Conservation (phyloP, 176 grass and related monocot genomes). For the Canna indica region DNA sequence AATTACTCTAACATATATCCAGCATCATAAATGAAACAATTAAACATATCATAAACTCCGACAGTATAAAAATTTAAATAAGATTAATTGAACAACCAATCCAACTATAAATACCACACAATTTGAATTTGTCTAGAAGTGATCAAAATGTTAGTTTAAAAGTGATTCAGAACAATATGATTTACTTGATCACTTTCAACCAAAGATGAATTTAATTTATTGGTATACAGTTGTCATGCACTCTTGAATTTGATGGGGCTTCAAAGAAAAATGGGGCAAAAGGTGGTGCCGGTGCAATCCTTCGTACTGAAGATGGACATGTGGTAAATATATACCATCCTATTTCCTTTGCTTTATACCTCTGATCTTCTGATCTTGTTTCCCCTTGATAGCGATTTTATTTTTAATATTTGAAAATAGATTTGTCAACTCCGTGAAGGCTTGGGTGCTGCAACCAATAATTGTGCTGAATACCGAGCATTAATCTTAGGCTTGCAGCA, state of each 20-base stretch:
- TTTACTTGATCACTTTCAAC: too few relatives aligned
- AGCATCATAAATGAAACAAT: too few relatives aligned
- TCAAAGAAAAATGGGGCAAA: not conserved
- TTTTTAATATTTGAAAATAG: constrained; percentile 24
- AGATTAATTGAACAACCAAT: too few relatives aligned
- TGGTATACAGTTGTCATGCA: not conserved
- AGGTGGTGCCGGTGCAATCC: constrained; percentile 3
- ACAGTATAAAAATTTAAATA: too few relatives aligned
- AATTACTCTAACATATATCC: too few relatives aligned
- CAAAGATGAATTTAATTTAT: not conserved
- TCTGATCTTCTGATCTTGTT: not conserved
- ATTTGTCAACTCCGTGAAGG: constrained; percentile 76
- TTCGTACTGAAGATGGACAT: constrained; percentile 1
- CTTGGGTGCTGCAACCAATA: constrained; percentile 49
- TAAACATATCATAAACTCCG: too few relatives aligned
- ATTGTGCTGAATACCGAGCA: constrained; percentile 71
- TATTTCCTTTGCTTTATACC: not conserved
- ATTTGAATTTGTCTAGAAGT: too few relatives aligned
- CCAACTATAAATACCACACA: too few relatives aligned
- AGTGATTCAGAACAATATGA: too few relatives aligned
- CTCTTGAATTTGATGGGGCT: constrained; percentile 5
- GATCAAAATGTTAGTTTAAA: too few relatives aligned
- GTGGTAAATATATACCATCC: not conserved
- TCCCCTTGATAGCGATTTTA: not conserved
- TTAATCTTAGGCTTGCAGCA: constrained; percentile 77